phyloP scores from a whole-genome alignment of 805 yeast species.

The Wickerhamiella shivajii region DNA sequence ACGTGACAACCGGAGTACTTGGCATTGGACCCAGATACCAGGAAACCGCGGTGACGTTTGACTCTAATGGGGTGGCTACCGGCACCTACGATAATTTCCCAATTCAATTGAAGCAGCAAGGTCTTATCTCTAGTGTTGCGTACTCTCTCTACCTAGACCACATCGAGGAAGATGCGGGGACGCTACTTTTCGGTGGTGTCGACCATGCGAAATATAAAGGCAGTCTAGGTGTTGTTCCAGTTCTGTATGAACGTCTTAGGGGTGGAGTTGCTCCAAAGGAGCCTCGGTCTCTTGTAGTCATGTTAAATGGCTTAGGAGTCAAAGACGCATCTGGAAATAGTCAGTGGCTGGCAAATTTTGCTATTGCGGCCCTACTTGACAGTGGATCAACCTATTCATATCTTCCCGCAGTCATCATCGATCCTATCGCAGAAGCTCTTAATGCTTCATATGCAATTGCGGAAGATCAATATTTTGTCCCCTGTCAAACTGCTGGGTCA shows the following conservation, averaged over 20 bases:
- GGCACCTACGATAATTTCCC: constrained; percentile 24
- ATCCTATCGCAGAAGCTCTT: too few species aligned
- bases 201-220: constrained; percentile 29
- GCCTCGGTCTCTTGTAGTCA: neutral
- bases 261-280: too few species aligned
- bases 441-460: too few species aligned
- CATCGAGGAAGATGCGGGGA: constrained; percentile 22
- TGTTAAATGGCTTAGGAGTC: constrained; percentile 1
- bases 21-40: constrained; percentile 25
- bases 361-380: constrained; percentile 14
- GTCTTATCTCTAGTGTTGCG: constrained; percentile 28
- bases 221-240: constrained; percentile 22
- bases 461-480: too few species aligned
- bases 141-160: constrained; percentile 33
- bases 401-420: constrained; percentile 8
- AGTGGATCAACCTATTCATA: constrained; percentile 9
- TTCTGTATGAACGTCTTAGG: constrained; percentile 8
- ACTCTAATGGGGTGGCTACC: constrained; percentile 21
- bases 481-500: constrained; percentile 1
- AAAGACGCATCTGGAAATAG: neutral
- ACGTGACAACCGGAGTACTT: constrained; percentile 43
- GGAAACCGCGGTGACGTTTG: constrained; percentile 23
- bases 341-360: too few species aligned
- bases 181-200: constrained; percentile 30
- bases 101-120: constrained; percentile 25